Conservation (phyloP, 176 grass and related monocot species). For the Avena eriantha region DNA sequence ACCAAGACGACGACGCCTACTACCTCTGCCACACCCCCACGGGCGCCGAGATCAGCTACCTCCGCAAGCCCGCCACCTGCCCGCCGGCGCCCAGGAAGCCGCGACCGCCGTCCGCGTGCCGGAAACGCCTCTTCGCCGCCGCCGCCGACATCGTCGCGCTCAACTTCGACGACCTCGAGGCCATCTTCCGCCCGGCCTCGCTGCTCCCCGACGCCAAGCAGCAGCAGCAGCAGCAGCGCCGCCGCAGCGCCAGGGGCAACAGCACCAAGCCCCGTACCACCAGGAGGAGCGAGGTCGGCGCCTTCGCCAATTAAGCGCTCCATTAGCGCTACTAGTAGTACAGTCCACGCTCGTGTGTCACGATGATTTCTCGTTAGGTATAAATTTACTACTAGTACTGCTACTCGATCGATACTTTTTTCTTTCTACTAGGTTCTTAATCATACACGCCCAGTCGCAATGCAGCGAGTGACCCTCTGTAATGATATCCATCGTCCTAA, state of each 20-base stretch:
- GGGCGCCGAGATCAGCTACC: not conserved
- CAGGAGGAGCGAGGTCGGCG: not conserved
- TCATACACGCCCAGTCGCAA: no score
- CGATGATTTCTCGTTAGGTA: no score
- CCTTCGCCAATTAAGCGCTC: no score
- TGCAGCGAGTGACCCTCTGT: no score
- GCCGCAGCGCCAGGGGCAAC: not conserved
- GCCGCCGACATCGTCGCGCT: not conserved
- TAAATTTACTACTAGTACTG: no score
- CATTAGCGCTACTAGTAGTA: no score
- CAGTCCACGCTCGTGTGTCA: no score
- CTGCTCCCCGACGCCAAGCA: not conserved
- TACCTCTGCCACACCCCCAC: constrained; percentile 35
- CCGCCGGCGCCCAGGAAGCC: constrained; percentile 51
- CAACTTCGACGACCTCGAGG: constrained; percentile 40
- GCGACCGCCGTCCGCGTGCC: not conserved
- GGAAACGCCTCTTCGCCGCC: constrained; percentile 42
- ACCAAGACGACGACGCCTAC: not conserved
- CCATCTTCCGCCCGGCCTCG: constrained; percentile 33
- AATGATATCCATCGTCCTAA: no score
- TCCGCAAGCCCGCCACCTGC: constrained; percentile 43
- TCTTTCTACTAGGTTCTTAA: no score
- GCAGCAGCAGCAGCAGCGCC: not conserved
- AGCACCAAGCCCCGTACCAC: not conserved
- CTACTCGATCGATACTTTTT: no score